Percentiles rank a stretch among this genome's conserved stretches.
These are phyloP conservation scores for Huiozyma sinensis DNA, from an alignment of 805 yeast species.

Conservation along the genomic window DNA sequence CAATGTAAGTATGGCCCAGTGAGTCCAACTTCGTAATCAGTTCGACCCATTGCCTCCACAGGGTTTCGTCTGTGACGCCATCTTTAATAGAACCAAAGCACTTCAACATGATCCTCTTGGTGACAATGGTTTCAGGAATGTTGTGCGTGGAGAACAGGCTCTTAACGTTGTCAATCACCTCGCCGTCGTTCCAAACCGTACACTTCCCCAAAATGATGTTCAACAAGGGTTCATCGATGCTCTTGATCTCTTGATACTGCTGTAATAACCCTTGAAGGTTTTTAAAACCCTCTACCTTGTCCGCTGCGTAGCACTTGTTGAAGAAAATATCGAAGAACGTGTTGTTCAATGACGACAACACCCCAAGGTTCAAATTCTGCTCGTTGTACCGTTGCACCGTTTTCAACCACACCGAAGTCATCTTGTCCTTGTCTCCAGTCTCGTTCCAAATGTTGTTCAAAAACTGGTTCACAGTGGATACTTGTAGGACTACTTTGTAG, in stretches of 20 bases:
- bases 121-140: constrained; percentile 50
- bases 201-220: constrained; percentile 57
- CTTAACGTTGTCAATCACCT: constrained; percentile 47
- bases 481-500: constrained; percentile 54
- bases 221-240: constrained; percentile 63
- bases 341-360: constrained; percentile 58
- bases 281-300: constrained; percentile 39
- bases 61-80: constrained; percentile 33
- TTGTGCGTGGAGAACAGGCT: constrained; percentile 43
- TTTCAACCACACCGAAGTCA: constrained; percentile 47
- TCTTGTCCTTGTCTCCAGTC: constrained; percentile 42
- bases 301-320: constrained; percentile 34
- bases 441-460: constrained; percentile 46
- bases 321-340: constrained; percentile 57
- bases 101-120: constrained; percentile 59
- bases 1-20: constrained; percentile 47
- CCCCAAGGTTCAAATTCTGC: constrained; percentile 44
- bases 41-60: constrained; percentile 45
- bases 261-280: constrained; percentile 43
- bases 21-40: constrained; percentile 36
- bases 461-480: constrained; percentile 53
- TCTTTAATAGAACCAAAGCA: constrained; percentile 48
- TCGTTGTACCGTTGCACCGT: constrained; percentile 44
- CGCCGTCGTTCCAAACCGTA: constrained; percentile 50
- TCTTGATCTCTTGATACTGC: constrained; percentile 34